Conservation (phyloP, 192 early-diverging fungal species). For the Entomortierella chlamydospora region DNA sequence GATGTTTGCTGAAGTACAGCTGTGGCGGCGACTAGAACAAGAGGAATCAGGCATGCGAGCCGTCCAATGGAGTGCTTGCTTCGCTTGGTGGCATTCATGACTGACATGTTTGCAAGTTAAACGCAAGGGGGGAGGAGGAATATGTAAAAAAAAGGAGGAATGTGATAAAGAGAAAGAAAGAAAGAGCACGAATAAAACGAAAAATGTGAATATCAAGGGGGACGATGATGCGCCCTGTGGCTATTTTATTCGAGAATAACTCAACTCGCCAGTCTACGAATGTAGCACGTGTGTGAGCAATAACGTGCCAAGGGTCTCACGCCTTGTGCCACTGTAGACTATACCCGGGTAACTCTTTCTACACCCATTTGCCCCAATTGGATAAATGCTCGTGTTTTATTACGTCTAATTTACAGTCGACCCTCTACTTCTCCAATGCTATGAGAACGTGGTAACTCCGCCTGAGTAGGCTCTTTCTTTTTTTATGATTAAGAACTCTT, state of each 20-base stretch:
- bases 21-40: conserved; percentile 2
- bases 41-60: not conserved
- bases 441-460: not conserved
- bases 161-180: not conserved
- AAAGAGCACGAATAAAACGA: no score
- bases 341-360: no score
- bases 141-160: not conserved
- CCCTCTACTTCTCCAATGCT: not conserved
- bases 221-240: no score
- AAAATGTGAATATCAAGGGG: no score
- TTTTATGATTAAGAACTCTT: no score
- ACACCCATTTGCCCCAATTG: no score
- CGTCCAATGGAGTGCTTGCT: not conserved
- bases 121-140: not conserved
- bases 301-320: no score
- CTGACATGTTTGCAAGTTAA: not conserved
- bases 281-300: no score
- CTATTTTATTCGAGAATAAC: no score
- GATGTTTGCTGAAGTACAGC: not conserved
- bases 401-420: not conserved
- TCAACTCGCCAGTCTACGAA: no score
- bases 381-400: no score
- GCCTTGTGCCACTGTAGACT: no score
- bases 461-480: not conserved
- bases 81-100: not conserved